Evolutionary conservation across 176 grass and related monocot species (phyloP).

Genomic region (Carex cristatella): DNA sequence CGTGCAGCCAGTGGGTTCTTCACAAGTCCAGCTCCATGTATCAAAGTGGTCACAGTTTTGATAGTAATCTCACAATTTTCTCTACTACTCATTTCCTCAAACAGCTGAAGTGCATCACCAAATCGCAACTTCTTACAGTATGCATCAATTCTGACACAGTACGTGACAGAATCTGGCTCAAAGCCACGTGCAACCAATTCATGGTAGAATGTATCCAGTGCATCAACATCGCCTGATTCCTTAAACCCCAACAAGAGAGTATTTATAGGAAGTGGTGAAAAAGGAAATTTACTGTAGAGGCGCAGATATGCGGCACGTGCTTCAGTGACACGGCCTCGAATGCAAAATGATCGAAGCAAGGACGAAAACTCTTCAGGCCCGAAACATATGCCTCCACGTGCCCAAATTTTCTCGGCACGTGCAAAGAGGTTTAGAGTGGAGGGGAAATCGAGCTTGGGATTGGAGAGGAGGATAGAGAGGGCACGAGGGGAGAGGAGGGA

Average conservation of each 20-base stretch:
- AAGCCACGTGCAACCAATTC: constrained; percentile 65
- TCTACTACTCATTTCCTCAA: constrained; percentile 53
- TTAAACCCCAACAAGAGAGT: constrained; percentile 85
- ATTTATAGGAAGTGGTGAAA: constrained; percentile 63
- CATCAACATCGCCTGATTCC: constrained; percentile 57
- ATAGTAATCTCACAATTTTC: constrained; percentile 51
- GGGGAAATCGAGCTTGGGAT: constrained; percentile 21
- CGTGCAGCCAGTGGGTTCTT: constrained; percentile 34
- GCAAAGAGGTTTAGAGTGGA: constrained; percentile 53
- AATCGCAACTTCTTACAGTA: constrained; percentile 70
- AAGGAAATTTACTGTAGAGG: constrained; percentile 42
- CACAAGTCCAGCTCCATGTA: constrained; percentile 65
- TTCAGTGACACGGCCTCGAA: constrained; percentile 46
- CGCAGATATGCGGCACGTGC: constrained; percentile 62
- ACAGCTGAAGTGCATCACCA: constrained; percentile 49
- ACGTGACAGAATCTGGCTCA: constrained; percentile 54
- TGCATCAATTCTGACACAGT: constrained; percentile 70
- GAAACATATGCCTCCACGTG: constrained; percentile 40
- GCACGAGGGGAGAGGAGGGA: constrained; percentile 47
- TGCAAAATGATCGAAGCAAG: constrained; percentile 62
- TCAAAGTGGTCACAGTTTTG: constrained; percentile 62
- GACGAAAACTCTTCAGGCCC: constrained; percentile 65
- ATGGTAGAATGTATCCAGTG: constrained; percentile 83
- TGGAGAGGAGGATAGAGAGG: constrained; percentile 58
- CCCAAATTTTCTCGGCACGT: constrained; percentile 49